Base-by-base conservation (phyloP, 768 basidiomycete genomes). In the Phanerochaete carnosa region DNA sequence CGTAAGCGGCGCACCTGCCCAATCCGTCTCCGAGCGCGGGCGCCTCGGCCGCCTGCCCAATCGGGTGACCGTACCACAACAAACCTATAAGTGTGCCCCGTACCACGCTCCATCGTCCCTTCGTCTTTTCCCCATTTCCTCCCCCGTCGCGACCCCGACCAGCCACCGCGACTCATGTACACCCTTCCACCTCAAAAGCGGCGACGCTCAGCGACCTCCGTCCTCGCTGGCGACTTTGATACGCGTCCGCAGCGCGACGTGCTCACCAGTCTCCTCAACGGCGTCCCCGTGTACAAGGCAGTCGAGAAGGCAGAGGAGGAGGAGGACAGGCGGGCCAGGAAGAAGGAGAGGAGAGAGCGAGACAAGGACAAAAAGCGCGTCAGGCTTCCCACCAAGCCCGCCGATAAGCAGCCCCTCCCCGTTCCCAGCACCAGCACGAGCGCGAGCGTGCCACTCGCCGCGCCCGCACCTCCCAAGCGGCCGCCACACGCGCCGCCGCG, bases 171-270 rank as follows among this genome's bases (percentile, higher is more conserved):
- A 70, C 59, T 62, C 37, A 57, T 65, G 9, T 61, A 56, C 32
- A 26, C 55, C 2, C 29, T 66, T 51, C 69, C 62, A 46, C 64
- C 70, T 11, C 55, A 68, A 62, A 80, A 78, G 61, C 74, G 68
- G 2, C 78, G 81, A 23, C 87, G 91, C 60, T 87, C 82, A 51
- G 91, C 91, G 46, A 93, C 91, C 8, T 71, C 85, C 9, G 87
- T 92, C 45, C 82, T 92, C 74, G 85, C 89, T 0, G 91, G 91
- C 65, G 76, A 79, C 69, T 91, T 90, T 72, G 91, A 92, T 76
- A 71, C 79, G 5, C 80, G 80, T 22, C 85, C 87, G 0, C 69
- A 80, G 37, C 83, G 91, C 70, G 90, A 92, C 74, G 89, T 88
- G 63, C 79, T 93, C 64, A 92, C 91, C 15, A 89, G 87, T 72